phyloP scores from a whole-genome alignment of 345 rosid species.

The Linum lewisii region DNA sequence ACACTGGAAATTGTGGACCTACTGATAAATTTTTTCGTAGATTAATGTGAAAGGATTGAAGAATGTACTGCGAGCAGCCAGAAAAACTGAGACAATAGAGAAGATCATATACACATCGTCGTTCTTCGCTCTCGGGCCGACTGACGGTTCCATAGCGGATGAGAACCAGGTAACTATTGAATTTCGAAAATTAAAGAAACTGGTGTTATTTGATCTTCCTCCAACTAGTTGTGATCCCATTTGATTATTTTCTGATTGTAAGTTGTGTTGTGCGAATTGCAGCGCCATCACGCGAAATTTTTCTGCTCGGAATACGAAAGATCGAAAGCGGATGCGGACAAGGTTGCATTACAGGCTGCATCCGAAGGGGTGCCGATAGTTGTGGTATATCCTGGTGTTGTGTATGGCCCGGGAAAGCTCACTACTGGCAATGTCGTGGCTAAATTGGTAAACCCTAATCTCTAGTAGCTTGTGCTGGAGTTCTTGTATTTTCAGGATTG shows the following conservation, averaged over 20 bases:
- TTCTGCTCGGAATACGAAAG: slow-evolving; percentile 85
- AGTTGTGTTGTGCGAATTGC: neutral
- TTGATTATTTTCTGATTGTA: neutral
- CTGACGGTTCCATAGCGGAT: slow-evolving; percentile 66
- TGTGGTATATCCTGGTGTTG: slow-evolving; percentile 70
- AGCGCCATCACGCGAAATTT: slow-evolving; percentile 53
- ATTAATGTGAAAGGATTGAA: slow-evolving; percentile 82
- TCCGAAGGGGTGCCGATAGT: slow-evolving; percentile 63
- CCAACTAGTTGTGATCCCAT: neutral
- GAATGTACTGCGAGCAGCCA: slow-evolving; percentile 56
- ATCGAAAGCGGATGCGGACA: slow-evolving; percentile 68
- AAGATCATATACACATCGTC: slow-evolving; percentile 81
- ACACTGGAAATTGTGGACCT: neutral
- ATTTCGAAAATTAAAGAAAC: neutral
- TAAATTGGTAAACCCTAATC: slow-evolving; percentile 43
- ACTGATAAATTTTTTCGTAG: slow-evolving; percentile 18
- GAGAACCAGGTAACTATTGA: slow-evolving; percentile 50
- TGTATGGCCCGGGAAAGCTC: slow-evolving; percentile 83
- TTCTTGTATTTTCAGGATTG: neutral
- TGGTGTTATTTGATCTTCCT: neutral
- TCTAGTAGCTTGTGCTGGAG: neutral
- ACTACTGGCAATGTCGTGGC: slow-evolving; percentile 66
- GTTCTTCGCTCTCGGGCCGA: slow-evolving; percentile 79
- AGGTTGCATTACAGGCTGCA: slow-evolving; percentile 60
- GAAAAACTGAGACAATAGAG: slow-evolving; percentile 40